phyloP scores from a whole-genome alignment of 78 protist genomes.

The Cavenderia fasciculata region DNA sequence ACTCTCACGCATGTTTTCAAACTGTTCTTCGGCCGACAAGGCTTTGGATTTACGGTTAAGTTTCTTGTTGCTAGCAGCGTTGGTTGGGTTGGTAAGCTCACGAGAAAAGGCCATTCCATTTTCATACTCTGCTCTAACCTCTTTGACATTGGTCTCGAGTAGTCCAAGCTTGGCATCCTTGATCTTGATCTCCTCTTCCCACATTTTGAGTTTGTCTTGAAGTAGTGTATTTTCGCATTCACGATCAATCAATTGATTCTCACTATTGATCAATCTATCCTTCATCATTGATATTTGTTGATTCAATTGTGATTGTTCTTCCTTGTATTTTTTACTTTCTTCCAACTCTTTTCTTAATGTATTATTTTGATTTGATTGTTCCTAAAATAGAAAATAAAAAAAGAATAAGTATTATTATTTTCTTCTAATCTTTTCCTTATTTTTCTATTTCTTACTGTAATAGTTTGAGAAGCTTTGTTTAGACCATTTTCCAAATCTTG shows the following conservation, averaged over 20 bases:
- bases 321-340: slow-evolving; percentile 19
- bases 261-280: slow-evolving; percentile 39
- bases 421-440: neutral
- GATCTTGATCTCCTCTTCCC: slow-evolving; percentile 75
- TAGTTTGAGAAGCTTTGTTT: slow-evolving; percentile 57
- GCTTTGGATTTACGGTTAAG: slow-evolving; percentile 25
- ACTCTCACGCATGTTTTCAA: slow-evolving; percentile 55
- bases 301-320: neutral
- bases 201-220: slow-evolving; percentile 36
- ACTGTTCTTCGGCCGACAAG: slow-evolving; percentile 54
- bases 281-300: slow-evolving; percentile 13
- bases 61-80: neutral
- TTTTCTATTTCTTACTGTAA: neutral
- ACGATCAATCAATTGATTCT: slow-evolving; percentile 41
- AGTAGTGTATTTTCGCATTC: slow-evolving; percentile 49
- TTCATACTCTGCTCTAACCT: slow-evolving; percentile 62
- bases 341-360: slow-evolving; percentile 27
- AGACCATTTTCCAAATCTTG: slow-evolving; percentile 58
- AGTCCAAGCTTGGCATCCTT: slow-evolving; percentile 48
- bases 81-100: slow-evolving; percentile 30
- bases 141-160: slow-evolving; percentile 59
- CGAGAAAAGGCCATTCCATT: slow-evolving; percentile 65
- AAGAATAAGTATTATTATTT: neutral
- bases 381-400: neutral
- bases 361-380: slow-evolving; percentile 37